Percentiles rank a stretch among this genome's conserved stretches.
Conservation (phyloP, 768 basidiomycete genomes). For the Postia placenta region DNA sequence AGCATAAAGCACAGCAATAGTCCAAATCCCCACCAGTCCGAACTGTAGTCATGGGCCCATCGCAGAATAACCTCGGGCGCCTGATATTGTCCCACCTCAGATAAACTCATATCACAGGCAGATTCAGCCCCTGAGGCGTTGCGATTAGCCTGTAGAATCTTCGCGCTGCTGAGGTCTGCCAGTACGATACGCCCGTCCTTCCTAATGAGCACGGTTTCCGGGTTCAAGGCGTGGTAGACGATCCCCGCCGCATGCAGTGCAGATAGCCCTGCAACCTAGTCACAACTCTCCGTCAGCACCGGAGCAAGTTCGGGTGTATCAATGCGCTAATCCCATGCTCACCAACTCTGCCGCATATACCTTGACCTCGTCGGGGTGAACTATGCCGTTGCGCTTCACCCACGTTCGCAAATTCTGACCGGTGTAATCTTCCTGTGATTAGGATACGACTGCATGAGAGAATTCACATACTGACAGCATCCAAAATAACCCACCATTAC, state of each 20-base stretch:
- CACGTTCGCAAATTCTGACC: constrained; percentile 2
- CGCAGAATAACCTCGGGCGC: constrained; percentile 52
- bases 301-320: constrained; percentile 1
- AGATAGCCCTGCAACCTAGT: constrained; percentile 34
- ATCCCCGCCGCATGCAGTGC: constrained; percentile 41
- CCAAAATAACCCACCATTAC: constrained; percentile 30
- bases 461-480: background rate
- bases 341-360: constrained; percentile 49
- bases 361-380: constrained; percentile 30
- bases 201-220: constrained; percentile 39
- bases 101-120: constrained; percentile 1
- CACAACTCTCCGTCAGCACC: background rate
- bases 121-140: background rate
- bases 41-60: constrained; percentile 45
- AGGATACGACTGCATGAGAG: constrained; percentile 7
- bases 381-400: constrained; percentile 21
- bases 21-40: constrained; percentile 60
- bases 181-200: constrained; percentile 41
- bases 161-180: constrained; percentile 34
- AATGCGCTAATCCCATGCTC: constrained; percentile 9
- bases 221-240: constrained; percentile 40
- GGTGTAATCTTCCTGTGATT: constrained; percentile 28
- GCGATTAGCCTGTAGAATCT: constrained; percentile 8
- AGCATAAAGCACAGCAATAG: constrained; percentile 42
- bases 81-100: constrained; percentile 24